These are phyloP conservation scores for Alnus rubra DNA, from an alignment of 306 rosid species.

Conservation along the genomic window DNA sequence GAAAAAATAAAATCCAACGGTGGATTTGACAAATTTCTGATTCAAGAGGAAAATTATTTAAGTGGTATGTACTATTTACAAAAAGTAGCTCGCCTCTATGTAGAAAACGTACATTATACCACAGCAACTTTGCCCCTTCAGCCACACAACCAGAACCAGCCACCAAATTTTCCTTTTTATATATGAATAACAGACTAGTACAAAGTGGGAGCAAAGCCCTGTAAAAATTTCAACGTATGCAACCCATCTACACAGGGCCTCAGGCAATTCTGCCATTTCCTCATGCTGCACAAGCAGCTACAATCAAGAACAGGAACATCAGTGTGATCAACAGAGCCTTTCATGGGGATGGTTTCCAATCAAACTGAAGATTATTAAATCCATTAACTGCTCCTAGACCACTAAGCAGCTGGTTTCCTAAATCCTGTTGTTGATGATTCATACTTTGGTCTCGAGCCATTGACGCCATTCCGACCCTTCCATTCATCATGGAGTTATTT, in stretches of 20 bases:
- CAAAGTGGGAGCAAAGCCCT: conserved; percentile 63
- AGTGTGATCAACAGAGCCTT: conserved; percentile 34
- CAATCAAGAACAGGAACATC: conserved; percentile 31
- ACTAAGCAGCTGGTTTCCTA: conserved; percentile 82
- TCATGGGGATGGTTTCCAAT: conserved; percentile 86
- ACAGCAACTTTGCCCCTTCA: conserved; percentile 59
- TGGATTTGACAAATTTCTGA: not conserved
- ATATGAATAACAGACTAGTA: conserved; percentile 68
- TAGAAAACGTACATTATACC: conserved; percentile 48
- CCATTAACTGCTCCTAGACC: conserved; percentile 87
- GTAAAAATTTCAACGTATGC: conserved; percentile 40
- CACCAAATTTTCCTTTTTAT: conserved; percentile 66
- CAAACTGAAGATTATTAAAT: conserved; percentile 80
- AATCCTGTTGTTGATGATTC: conserved; percentile 77
- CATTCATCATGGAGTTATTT: conserved; percentile 76
- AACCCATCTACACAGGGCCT: conserved; percentile 39
- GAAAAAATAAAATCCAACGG: not conserved
- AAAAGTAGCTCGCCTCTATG: not conserved
- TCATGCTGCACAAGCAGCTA: conserved; percentile 61
- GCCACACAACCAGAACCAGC: conserved; percentile 74
- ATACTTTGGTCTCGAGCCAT: conserved; percentile 76
- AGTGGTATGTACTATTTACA: not conserved
- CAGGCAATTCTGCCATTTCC: conserved; percentile 54
- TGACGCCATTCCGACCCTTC: conserved; percentile 82
- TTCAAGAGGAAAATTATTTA: too few species aligned